Conservation (phyloP, 139 green algal genomes). For the Auxenochlorella pyrenoidosa region DNA sequence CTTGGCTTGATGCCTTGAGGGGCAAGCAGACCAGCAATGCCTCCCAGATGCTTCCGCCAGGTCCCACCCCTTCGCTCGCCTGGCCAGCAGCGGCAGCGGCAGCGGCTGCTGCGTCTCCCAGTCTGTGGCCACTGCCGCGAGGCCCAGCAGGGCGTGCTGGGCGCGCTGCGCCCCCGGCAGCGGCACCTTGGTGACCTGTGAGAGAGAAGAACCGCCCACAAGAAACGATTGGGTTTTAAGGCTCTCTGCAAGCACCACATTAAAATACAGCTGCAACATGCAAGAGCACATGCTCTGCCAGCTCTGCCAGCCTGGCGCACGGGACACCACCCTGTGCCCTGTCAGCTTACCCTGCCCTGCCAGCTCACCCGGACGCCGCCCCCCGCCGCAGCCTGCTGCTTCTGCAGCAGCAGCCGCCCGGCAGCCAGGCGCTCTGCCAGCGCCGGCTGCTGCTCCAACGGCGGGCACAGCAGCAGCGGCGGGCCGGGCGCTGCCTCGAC, state of each 20-base stretch:
- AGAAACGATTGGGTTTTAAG: neutral
- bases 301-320: neutral
- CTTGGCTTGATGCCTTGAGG: neutral
- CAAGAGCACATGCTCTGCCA: neutral
- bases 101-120: constrained; percentile 7
- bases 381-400: constrained; percentile 15
- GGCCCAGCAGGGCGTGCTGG: neutral
- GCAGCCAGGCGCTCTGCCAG: neutral
- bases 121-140: neutral
- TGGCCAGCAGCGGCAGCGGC: constrained; percentile 21
- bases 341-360: neutral
- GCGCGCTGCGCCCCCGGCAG: constrained; percentile 3
- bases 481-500: neutral
- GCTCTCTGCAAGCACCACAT: neutral
- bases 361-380: neutral
- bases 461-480: constrained; percentile 11
- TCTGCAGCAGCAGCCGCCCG: constrained; percentile 13
- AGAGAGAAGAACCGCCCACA: too few relatives aligned
- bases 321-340: neutral
- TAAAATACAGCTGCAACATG: neutral
- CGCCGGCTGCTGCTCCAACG: constrained; percentile 6
- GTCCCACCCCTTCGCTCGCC: neutral
- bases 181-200: neutral
- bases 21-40: neutral
- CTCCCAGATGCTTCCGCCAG: neutral